These are phyloP conservation scores for Alternaria conjuncta DNA, from an alignment of 2,329 filamentous ascomycete genomes.

Conservation along the genomic window DNA sequence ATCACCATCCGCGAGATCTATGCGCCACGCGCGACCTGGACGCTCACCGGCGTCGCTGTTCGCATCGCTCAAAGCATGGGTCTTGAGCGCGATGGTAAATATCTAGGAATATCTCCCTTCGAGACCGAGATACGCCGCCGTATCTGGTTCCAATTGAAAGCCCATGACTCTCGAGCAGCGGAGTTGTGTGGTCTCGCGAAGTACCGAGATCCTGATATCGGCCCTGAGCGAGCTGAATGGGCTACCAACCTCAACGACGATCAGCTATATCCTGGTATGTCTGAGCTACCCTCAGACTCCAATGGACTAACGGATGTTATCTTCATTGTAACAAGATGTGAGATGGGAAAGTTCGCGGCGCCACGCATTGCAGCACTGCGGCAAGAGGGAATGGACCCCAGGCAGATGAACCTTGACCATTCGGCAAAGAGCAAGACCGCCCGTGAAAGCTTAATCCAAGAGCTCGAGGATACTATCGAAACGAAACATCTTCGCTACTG, in stretches of 20 bases:
- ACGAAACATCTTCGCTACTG: conserved; percentile 47
- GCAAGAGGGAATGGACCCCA: conserved; percentile 21
- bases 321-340: conserved; percentile 46
- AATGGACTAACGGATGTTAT: conserved; percentile 52
- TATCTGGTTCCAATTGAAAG: conserved; percentile 64
- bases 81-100: conserved; percentile 62
- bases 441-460: conserved; percentile 32
- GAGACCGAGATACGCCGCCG: conserved; percentile 65
- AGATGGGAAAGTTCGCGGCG: conserved; percentile 44
- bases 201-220: conserved; percentile 48
- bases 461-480: conserved; percentile 49
- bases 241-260: conserved; percentile 61
- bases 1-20: conserved; percentile 61
- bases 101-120: conserved; percentile 59
- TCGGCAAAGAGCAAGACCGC: background rate
- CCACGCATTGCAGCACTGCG: conserved; percentile 22
- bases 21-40: conserved; percentile 61
- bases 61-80: conserved; percentile 65
- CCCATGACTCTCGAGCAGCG: conserved; percentile 61
- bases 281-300: conserved; percentile 40
- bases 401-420: conserved; percentile 6
- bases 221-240: conserved; percentile 51
- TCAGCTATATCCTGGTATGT: conserved; percentile 49
- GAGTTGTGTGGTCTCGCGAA: conserved; percentile 56
- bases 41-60: conserved; percentile 65